A percentile compares a stretch with the other conserved stretches of the same genome.
Evolutionary conservation across 345 rosid species (phyloP).

Genomic region (Sisymbrium irio): DNA sequence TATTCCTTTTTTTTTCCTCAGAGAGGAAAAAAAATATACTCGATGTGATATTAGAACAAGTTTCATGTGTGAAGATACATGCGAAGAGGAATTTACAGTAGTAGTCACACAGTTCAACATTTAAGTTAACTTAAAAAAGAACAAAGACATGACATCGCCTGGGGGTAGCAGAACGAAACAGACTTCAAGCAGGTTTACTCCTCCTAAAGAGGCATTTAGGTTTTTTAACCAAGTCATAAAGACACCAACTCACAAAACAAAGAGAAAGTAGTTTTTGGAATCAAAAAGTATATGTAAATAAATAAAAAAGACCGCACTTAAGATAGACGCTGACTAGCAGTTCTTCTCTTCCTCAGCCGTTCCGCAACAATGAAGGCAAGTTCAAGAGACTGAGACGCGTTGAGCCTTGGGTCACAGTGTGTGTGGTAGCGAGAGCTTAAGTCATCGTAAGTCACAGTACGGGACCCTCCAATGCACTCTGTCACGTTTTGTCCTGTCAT

Average conservation of each 20-base stretch:
- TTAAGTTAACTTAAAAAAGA: slow-evolving; percentile 7
- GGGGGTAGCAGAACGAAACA: background rate
- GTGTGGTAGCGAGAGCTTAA: slow-evolving; percentile 63
- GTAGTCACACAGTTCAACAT: slow-evolving; percentile 16
- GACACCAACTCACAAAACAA: slow-evolving; percentile 23
- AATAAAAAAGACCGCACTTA: background rate
- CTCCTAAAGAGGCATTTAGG: slow-evolving; percentile 5
- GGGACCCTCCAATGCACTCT: slow-evolving; percentile 65
- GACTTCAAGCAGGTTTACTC: slow-evolving; percentile 6
- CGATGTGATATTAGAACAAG: background rate
- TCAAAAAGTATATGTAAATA: slow-evolving; percentile 15
- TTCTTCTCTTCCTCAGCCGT: slow-evolving; percentile 56
- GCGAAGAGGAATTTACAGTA: background rate
- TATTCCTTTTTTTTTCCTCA: too few species aligned
- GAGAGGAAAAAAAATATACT: too few species aligned
- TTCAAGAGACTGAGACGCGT: slow-evolving; percentile 65
- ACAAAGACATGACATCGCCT: slow-evolving; percentile 15
- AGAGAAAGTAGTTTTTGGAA: background rate
- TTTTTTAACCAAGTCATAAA: background rate
- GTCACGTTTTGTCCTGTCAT: slow-evolving; percentile 70
- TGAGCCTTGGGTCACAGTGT: slow-evolving; percentile 63
- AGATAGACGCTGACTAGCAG: slow-evolving; percentile 32
- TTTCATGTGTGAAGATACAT: background rate
- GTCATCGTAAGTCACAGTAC: slow-evolving; percentile 55
- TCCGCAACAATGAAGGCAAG: slow-evolving; percentile 58